These are phyloP conservation scores for Brassica nigra DNA, from an alignment of 345 rosid genomes.

Conservation along the genomic window DNA sequence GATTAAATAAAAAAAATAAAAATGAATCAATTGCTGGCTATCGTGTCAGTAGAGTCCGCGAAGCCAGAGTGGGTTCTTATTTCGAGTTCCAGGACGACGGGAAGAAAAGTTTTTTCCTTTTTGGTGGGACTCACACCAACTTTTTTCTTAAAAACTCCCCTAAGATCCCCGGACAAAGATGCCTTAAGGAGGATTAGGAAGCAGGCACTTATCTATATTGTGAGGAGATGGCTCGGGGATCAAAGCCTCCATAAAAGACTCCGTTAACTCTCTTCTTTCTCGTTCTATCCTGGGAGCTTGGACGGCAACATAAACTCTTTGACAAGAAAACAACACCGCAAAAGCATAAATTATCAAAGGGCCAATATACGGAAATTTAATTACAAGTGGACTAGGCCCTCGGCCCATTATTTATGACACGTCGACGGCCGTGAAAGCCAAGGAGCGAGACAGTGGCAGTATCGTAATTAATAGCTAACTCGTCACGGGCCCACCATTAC, in stretches of 20 bases:
- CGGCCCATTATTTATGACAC: neutral
- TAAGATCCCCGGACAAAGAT: too few relatives aligned
- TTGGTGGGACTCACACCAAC: too few relatives aligned
- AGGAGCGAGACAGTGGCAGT: too few relatives aligned
- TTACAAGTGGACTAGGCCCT: neutral
- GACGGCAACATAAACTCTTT: conserved; percentile 59
- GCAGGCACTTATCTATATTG: conserved; percentile 68
- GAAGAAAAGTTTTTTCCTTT: too few relatives aligned
- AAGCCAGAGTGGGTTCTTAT: too few relatives aligned
- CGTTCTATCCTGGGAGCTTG: conserved; percentile 67
- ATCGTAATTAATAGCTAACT: neutral
- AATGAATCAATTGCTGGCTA: too few relatives aligned
- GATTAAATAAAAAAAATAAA: too few relatives aligned
- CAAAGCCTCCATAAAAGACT: conserved; percentile 96
- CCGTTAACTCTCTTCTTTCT: conserved; percentile 68
- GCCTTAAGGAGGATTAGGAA: neutral
- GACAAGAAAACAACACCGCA: conserved; percentile 58
- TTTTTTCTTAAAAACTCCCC: too few relatives aligned
- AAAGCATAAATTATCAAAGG: conserved; percentile 59
- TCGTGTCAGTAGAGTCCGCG: too few relatives aligned
- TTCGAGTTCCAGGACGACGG: too few relatives aligned
- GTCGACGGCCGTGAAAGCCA: conserved; percentile 9
- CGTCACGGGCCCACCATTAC: conserved; percentile 17
- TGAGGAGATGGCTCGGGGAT: conserved; percentile 87
- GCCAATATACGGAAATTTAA: neutral